A percentile compares a stretch with the other conserved stretches of the same genome.
phyloP scores from a whole-genome alignment of 1,284 basidiomycete species.

The Heterobasidion parviporum region DNA sequence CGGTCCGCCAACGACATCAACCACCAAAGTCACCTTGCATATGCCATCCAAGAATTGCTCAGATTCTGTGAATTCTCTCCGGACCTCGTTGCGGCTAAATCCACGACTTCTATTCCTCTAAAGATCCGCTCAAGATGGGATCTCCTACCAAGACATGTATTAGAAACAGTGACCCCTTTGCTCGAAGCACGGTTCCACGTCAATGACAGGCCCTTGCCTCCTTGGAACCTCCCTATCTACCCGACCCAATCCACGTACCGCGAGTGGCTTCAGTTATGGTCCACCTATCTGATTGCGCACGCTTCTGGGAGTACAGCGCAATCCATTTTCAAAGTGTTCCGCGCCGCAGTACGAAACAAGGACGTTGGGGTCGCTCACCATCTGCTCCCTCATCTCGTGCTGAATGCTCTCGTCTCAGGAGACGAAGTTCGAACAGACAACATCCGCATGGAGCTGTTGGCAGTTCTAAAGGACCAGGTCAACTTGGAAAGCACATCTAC shows the following conservation, averaged over 20 bases:
- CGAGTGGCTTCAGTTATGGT: constrained; percentile 95
- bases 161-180: constrained; percentile 87
- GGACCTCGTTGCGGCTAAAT: constrained; percentile 49
- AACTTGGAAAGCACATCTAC: constrained; percentile 47
- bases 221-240: constrained; percentile 71
- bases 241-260: constrained; percentile 72
- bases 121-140: constrained; percentile 74
- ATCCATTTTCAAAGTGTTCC: constrained; percentile 76
- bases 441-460: constrained; percentile 73
- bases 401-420: constrained; percentile 82
- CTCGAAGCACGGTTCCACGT: constrained; percentile 67
- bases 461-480: constrained; percentile 86
- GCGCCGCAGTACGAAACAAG: constrained; percentile 74
- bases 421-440: constrained; percentile 49
- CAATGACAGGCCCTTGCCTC: constrained; percentile 26
- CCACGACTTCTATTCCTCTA: constrained; percentile 45
- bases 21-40: constrained; percentile 88
- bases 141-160: constrained; percentile 72
- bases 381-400: constrained; percentile 86
- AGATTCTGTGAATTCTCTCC: constrained; percentile 84
- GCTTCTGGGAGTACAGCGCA: constrained; percentile 50
- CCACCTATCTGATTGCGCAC: constrained; percentile 73
- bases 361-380: constrained; percentile 90
- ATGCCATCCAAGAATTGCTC: constrained; percentile 89
- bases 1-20: constrained; percentile 90